These are phyloP conservation scores for Flaveria sonorensis DNA, from an alignment of 129 eudicot genomes.

Conservation along the genomic window DNA sequence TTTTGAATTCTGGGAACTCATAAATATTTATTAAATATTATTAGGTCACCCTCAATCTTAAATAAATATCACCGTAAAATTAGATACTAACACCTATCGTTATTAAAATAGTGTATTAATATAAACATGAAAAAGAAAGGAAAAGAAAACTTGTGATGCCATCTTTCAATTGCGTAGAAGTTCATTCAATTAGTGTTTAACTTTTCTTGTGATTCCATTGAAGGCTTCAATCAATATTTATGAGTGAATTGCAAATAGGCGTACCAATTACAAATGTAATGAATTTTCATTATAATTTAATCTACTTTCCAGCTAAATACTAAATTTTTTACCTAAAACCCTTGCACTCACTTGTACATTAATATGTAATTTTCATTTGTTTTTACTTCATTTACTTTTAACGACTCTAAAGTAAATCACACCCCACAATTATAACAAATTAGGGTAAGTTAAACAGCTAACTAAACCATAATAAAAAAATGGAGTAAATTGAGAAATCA, in stretches of 20 bases:
- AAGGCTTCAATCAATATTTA: slow-evolving; percentile 28
- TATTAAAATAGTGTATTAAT: slow-evolving; percentile 31
- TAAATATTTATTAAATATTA: slow-evolving; percentile 19
- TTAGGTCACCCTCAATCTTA: slow-evolving; percentile 34
- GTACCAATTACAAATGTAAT: neutral
- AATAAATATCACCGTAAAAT: slow-evolving; percentile 37
- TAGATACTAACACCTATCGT: slow-evolving; percentile 36
- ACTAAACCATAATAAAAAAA: too few relatives aligned
- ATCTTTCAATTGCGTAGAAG: slow-evolving; percentile 39
- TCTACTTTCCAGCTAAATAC: neutral
- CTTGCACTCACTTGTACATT: too few relatives aligned
- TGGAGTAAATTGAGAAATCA: too few relatives aligned
- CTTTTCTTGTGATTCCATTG: slow-evolving; percentile 34
- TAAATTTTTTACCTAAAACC: too few relatives aligned
- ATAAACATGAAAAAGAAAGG: slow-evolving; percentile 13
- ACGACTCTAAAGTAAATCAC: too few relatives aligned
- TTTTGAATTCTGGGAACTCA: slow-evolving; percentile 19
- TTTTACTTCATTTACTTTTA: too few relatives aligned
- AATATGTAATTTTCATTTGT: too few relatives aligned
- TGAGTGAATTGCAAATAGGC: slow-evolving; percentile 2
- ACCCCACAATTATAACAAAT: too few relatives aligned
- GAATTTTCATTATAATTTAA: neutral
- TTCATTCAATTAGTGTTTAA: slow-evolving; percentile 36
- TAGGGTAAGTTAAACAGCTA: too few relatives aligned
- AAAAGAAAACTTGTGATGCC: slow-evolving; percentile 40